Percentiles rank a stretch among this genome's conserved stretches.
Conservation (phyloP, 1,139 yeast genomes). For the Groenewaldozyma sp. region DNA sequence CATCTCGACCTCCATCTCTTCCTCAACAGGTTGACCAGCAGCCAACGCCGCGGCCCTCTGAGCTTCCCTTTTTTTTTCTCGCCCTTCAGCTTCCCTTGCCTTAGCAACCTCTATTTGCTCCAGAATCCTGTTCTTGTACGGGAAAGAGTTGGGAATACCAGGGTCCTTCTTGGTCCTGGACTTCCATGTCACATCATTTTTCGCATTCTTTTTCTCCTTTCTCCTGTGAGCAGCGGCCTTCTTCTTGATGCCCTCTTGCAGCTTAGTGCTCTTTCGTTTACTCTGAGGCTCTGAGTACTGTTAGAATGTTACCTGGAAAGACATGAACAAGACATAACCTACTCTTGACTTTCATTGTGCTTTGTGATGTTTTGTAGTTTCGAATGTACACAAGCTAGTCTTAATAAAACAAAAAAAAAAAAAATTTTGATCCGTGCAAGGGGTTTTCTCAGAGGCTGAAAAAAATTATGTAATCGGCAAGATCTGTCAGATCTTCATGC, state of each 20-base stretch:
- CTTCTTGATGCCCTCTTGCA: slow-evolving; percentile 93
- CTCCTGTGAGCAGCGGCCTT: slow-evolving; percentile 88
- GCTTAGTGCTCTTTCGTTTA: slow-evolving; percentile 81
- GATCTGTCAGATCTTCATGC: no score
- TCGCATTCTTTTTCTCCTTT: slow-evolving; percentile 70
- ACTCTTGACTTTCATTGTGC: slow-evolving; percentile 37
- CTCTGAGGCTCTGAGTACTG: slow-evolving; percentile 52
- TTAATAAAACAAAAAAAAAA: slow-evolving; percentile 7
- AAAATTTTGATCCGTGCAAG: slow-evolving; percentile 10
- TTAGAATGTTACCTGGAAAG: background rate
- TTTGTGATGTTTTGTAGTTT: no score
- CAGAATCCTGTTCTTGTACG: slow-evolving; percentile 78
- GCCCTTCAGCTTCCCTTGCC: slow-evolving; percentile 53
- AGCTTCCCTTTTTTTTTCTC: slow-evolving; percentile 39
- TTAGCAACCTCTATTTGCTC: slow-evolving; percentile 71
- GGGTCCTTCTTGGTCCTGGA: slow-evolving; percentile 77
- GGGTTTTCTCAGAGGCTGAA: no score
- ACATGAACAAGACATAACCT: slow-evolving; percentile 9
- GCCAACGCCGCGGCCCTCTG: slow-evolving; percentile 41
- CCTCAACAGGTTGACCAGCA: slow-evolving; percentile 35
- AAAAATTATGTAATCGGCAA: no score
- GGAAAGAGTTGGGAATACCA: slow-evolving; percentile 92
- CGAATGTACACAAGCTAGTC: background rate
- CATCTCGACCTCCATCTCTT: slow-evolving; percentile 33
- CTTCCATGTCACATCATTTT: slow-evolving; percentile 91